A percentile compares a stretch with the other conserved stretches of the same genome.
These are phyloP conservation scores for Apiospora rasikravindrae DNA, from an alignment of 2,329 filamentous ascomycete genomes.

Conservation along the genomic window DNA sequence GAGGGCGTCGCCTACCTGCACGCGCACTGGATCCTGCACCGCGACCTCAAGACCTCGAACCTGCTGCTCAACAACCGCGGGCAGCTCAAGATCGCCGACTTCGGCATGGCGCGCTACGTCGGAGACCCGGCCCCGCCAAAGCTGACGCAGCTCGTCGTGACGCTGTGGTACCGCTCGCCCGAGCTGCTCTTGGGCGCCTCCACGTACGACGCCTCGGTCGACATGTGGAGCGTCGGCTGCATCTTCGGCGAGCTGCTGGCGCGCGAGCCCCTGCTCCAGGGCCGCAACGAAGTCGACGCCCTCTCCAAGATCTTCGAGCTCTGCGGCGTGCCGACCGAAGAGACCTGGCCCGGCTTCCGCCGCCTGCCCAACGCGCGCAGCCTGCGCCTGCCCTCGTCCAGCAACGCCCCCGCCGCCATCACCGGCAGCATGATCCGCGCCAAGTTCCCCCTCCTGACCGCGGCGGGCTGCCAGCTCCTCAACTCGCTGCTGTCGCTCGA, in stretches of 20 bases:
- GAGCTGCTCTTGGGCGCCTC: constrained; percentile 85
- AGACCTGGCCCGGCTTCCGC: constrained; percentile 85
- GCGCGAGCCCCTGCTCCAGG: constrained; percentile 82
- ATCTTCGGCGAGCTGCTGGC: constrained; percentile 92
- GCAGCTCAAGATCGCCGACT: constrained; percentile 94
- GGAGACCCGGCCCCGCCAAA: constrained; percentile 75
- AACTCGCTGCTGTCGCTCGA: constrained; percentile 75
- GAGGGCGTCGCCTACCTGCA: constrained; percentile 86
- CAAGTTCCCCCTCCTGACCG: constrained; percentile 81
- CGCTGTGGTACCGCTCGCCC: constrained; percentile 93
- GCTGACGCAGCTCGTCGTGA: constrained; percentile 92
- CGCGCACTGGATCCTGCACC: constrained; percentile 87
- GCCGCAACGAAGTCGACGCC: constrained; percentile 91
- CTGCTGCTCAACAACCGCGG: constrained; percentile 95
- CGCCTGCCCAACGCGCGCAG: constrained; percentile 85
- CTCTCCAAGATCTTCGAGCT: constrained; percentile 87
- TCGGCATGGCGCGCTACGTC: constrained; percentile 94
- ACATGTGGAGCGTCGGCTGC: constrained; percentile 97
- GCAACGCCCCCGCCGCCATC: constrained; percentile 42
- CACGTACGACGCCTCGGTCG: constrained; percentile 76
- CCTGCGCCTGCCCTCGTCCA: constrained; percentile 65
- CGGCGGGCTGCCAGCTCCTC: constrained; percentile 74
- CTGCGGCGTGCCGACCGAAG: constrained; percentile 83
- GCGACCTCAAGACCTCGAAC: constrained; percentile 92
- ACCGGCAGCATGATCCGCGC: constrained; percentile 65